phyloP scores from a whole-genome alignment of 192 early-diverging fungal species.

The Linnemannia hyalina region DNA sequence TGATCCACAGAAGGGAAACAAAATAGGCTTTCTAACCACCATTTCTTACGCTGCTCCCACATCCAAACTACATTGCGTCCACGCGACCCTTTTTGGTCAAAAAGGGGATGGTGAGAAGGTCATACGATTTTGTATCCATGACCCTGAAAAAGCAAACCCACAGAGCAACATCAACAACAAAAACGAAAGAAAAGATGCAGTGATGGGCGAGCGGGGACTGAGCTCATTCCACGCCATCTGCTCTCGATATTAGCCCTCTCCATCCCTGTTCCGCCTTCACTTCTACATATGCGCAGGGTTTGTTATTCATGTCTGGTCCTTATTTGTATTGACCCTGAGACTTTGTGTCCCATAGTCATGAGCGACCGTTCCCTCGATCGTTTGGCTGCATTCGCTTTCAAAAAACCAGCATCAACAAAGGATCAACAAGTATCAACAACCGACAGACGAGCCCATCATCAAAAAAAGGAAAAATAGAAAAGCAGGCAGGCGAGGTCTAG shows the following conservation, averaged over 20 bases:
- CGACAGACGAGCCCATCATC: not conserved
- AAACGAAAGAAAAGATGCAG: not conserved
- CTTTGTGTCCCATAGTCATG: not conserved
- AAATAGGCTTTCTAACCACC: not conserved
- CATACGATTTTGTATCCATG: constrained; percentile 3
- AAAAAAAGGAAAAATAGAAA: not conserved
- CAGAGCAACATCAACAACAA: not conserved
- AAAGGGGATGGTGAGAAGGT: not conserved
- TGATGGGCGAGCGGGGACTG: not conserved
- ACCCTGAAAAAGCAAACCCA: not conserved
- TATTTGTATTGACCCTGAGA: not conserved
- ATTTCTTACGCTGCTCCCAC: not conserved
- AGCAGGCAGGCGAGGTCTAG: not conserved
- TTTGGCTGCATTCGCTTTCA: too few relatives aligned
- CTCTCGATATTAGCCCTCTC: not conserved
- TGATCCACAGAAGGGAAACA: not conserved
- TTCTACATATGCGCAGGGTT: not conserved
- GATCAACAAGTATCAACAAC: not conserved
- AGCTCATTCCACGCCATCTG: constrained; percentile 10
- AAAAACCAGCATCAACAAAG: not conserved
- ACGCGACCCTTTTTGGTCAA: constrained; percentile 3
- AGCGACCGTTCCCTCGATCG: too few relatives aligned
- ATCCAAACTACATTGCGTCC: not conserved
- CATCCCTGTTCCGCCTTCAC: not conserved
- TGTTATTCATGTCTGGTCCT: not conserved